Conservation (phyloP, 2,329 filamentous ascomycete genomes). For the Stenocarpella maydis region DNA sequence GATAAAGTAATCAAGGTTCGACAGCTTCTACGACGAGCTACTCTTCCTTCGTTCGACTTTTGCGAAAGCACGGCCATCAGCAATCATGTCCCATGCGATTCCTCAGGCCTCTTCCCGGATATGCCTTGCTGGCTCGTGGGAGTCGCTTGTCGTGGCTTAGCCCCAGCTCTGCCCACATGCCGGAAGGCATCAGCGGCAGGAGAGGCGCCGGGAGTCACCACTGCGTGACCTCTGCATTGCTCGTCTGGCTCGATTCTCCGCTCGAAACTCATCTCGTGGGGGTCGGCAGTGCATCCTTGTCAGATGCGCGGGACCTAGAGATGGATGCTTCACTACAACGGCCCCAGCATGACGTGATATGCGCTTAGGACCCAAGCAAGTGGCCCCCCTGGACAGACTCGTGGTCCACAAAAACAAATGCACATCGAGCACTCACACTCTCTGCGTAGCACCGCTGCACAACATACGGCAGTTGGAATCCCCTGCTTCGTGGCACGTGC, state of each 20-base stretch:
- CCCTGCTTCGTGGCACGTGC: constrained; percentile 15
- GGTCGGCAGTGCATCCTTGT: constrained; percentile 11
- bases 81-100: background rate
- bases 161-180: background rate
- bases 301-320: background rate
- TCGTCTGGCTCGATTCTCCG: background rate
- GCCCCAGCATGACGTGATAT: background rate
- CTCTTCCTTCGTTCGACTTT: background rate
- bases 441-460: background rate
- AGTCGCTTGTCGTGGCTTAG: background rate
- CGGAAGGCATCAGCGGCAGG: background rate
- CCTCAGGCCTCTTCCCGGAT: too few relatives aligned
- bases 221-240: background rate
- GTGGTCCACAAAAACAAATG: background rate
- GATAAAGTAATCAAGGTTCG: background rate
- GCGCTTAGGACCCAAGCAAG: constrained; percentile 15
- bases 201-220: background rate
- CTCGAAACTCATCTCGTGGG: background rate
- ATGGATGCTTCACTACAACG: constrained; percentile 9
- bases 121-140: background rate
- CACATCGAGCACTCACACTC: background rate
- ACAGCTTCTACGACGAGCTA: background rate
- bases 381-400: background rate
- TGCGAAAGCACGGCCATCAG: background rate
- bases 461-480: background rate